Conservation (phyloP, 495 filamentous ascomycete genomes). For the Lepidopterella palustris region DNA sequence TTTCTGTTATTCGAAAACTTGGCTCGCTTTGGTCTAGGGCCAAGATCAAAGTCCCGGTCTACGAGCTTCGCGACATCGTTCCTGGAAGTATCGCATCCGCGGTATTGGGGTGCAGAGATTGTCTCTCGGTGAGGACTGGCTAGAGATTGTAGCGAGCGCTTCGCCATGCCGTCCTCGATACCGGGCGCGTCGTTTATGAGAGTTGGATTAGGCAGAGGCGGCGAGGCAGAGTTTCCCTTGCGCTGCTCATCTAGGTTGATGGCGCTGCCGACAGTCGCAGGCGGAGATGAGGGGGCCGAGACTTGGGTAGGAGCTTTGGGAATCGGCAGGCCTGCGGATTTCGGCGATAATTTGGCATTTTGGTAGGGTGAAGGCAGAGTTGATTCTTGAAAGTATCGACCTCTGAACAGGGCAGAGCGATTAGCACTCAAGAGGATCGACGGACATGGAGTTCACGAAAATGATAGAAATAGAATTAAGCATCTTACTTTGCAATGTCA, state of each 20-base stretch:
- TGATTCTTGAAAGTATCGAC: slow-evolving; percentile 26
- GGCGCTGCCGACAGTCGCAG: not conserved
- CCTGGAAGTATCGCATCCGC: not conserved
- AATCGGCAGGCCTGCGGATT: slow-evolving; percentile 11
- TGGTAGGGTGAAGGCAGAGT: slow-evolving; percentile 51
- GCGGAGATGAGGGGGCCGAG: slow-evolving; percentile 8
- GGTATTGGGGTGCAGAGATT: not conserved
- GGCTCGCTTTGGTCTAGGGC: not conserved
- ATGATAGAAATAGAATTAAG: slow-evolving; percentile 1
- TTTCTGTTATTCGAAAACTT: not conserved
- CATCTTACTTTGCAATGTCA: slow-evolving; percentile 69
- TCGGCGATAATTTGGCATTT: slow-evolving; percentile 13
- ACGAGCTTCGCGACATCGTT: not conserved
- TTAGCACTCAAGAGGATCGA: slow-evolving; percentile 18
- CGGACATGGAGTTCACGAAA: slow-evolving; percentile 9
- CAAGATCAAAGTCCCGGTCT: not conserved
- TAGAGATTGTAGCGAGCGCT: not conserved
- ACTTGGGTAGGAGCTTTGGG: slow-evolving; percentile 7
- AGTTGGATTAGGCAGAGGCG: slow-evolving; percentile 11
- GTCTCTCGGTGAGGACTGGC: not conserved
- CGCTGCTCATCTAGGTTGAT: slow-evolving; percentile 18
- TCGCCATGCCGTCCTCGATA: slow-evolving; percentile 1
- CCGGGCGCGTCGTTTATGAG: slow-evolving; percentile 1
- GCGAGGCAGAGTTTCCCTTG: slow-evolving; percentile 21
- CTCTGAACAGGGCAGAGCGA: slow-evolving; percentile 30